phyloP scores from a whole-genome alignment of 2,329 filamentous ascomycete species.

The Penicillium fuscoglaucum region DNA sequence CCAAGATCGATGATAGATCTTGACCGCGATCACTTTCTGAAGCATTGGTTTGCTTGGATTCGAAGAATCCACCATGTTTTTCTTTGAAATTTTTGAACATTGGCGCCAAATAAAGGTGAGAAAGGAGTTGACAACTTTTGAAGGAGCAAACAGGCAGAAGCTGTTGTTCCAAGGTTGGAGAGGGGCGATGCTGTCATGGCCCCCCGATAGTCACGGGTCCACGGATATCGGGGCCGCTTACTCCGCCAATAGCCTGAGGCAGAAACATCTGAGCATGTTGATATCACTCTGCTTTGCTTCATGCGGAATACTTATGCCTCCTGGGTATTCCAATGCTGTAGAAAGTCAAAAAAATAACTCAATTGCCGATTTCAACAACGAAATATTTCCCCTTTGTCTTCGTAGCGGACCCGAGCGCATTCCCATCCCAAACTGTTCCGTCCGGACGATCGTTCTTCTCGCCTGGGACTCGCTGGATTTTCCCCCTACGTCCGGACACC shows the following conservation, averaged over 20 bases:
- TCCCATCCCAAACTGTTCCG: conserved; percentile 63
- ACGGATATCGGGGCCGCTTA: conserved; percentile 3
- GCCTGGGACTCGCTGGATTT: conserved; percentile 47
- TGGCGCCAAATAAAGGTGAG: background rate
- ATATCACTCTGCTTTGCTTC: background rate
- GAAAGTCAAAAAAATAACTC: background rate
- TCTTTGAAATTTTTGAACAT: conserved; percentile 40
- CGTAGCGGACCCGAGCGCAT: conserved; percentile 66
- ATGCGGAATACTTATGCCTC: background rate
- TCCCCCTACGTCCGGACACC: conserved; percentile 44
- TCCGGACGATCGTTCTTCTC: conserved; percentile 39
- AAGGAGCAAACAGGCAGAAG: background rate
- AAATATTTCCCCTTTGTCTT: conserved; percentile 72
- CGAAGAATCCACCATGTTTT: conserved; percentile 33
- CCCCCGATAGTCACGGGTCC: background rate
- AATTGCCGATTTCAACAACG: conserved; percentile 60
- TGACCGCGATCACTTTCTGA: conserved; percentile 32
- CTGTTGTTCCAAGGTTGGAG: background rate
- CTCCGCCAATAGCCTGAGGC: conserved; percentile 7
- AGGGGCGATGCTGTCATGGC: conserved; percentile 13
- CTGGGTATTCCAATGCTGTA: background rate
- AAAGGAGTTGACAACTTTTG: background rate
- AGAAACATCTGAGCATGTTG: background rate
- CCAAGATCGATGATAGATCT: conserved; percentile 45
- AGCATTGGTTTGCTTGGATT: conserved; percentile 27